Conservation (phyloP, 1,284 basidiomycete genomes). For the Cryptococcus jaspeensis region DNA sequence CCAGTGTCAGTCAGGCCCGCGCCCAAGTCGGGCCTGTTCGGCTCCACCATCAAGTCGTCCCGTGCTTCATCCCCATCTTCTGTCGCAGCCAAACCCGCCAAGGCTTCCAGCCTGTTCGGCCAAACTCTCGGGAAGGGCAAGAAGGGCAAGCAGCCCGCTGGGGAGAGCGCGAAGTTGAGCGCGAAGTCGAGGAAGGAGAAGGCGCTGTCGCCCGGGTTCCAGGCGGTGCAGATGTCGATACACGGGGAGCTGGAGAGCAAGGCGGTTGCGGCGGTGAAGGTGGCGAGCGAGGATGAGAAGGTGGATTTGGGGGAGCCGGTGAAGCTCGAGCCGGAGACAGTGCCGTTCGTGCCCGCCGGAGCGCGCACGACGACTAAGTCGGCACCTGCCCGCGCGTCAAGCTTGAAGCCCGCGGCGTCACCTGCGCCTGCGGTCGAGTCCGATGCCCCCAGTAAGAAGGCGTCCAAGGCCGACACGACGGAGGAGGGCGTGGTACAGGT, state of each 20-base stretch:
- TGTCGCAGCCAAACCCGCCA: conserved; percentile 1
- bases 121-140: conserved; percentile 1
- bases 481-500: conserved; percentile 37
- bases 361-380: conserved; percentile 38
- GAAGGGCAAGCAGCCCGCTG: not conserved
- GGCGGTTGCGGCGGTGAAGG: conserved; percentile 7
- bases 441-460: conserved; percentile 5
- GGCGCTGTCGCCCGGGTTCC: conserved; percentile 28
- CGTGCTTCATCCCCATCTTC: conserved; percentile 19
- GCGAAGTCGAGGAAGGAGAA: conserved; percentile 4
- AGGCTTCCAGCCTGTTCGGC: conserved; percentile 9
- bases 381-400: not conserved
- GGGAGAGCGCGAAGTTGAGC: too few species aligned
- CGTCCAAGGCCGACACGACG: conserved; percentile 4
- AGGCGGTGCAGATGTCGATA: conserved; percentile 19
- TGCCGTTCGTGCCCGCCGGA: conserved; percentile 64
- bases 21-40: conserved; percentile 22
- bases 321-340: conserved; percentile 54
- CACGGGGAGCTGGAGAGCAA: conserved; percentile 13
- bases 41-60: conserved; percentile 27
- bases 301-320: conserved; percentile 19
- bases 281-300: conserved; percentile 7
- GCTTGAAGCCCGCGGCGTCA: not conserved
- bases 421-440: conserved; percentile 49
- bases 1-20: not conserved